phyloP scores from a whole-genome alignment of 2,329 filamentous ascomycete species.

The Colletotrichum kahawae region DNA sequence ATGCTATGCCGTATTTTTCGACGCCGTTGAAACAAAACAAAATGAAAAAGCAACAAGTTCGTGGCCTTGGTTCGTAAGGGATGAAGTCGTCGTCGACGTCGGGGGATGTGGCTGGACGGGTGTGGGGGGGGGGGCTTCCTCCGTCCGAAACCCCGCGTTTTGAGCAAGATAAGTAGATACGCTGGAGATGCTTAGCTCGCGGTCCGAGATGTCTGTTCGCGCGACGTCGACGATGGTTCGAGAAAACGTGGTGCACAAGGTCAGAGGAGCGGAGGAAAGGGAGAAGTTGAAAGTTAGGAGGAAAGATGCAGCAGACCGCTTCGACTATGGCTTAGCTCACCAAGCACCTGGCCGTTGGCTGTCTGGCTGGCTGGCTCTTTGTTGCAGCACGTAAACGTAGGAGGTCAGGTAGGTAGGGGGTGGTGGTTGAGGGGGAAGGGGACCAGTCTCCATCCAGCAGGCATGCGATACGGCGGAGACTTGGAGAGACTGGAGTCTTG shows the following conservation, averaged over 20 bases:
- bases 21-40: not conserved
- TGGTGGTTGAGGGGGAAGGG: not conserved
- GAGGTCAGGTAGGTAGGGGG: not conserved
- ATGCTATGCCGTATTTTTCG: not conserved
- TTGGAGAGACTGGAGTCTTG: not conserved
- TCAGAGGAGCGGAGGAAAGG: not conserved
- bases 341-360: constrained; percentile 12
- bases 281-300: not conserved
- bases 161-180: constrained; percentile 16
- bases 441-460: not conserved
- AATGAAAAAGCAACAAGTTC: not conserved
- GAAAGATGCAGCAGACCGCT: constrained; percentile 11
- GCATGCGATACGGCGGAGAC: constrained; percentile 4
- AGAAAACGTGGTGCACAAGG: not conserved
- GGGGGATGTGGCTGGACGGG: constrained; percentile 9
- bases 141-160: constrained; percentile 23
- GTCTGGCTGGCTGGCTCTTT: not conserved
- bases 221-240: constrained; percentile 1
- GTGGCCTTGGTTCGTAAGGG: not conserved
- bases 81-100: not conserved
- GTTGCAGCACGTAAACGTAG: no score
- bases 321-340: constrained; percentile 14
- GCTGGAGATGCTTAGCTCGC: constrained; percentile 14
- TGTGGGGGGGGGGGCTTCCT: constrained; percentile 14
- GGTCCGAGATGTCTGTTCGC: constrained; percentile 21